phyloP scores from a whole-genome alignment of 495 filamentous ascomycete genomes.

The Aspergillus leporis region DNA sequence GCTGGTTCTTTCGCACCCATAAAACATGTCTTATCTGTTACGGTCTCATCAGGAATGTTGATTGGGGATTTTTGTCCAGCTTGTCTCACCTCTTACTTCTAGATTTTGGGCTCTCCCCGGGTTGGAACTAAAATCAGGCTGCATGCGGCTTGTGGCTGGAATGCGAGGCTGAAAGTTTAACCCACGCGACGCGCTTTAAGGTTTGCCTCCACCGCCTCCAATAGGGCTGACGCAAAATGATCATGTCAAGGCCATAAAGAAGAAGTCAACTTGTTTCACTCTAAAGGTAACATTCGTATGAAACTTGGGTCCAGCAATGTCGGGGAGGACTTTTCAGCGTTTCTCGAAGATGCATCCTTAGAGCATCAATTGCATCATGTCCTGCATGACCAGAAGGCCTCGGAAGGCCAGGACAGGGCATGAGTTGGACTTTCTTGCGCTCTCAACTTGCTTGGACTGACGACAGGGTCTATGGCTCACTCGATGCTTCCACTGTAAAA shows the following conservation, averaged over 20 bases:
- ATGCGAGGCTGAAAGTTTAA: background rate
- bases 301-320: background rate
- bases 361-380: background rate
- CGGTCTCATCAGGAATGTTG: background rate
- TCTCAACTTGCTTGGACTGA: background rate
- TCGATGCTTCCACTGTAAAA: background rate
- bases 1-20: background rate
- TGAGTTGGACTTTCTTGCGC: too few relatives aligned
- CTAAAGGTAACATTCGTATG: background rate
- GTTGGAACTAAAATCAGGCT: background rate
- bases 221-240: conserved; percentile 3
- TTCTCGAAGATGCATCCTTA: background rate
- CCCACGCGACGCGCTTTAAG: background rate
- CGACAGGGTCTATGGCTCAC: background rate
- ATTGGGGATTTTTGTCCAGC: background rate
- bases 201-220: background rate
- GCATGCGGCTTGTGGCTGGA: conserved; percentile 1
- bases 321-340: too few relatives aligned
- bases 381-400: background rate
- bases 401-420: background rate
- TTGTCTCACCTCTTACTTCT: too few relatives aligned
- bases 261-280: background rate
- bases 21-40: background rate
- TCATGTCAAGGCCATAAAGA: background rate
- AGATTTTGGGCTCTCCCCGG: background rate